Conservation (phyloP, 371 early-diverging fungal genomes). For the Lichtheimia ornata region DNA sequence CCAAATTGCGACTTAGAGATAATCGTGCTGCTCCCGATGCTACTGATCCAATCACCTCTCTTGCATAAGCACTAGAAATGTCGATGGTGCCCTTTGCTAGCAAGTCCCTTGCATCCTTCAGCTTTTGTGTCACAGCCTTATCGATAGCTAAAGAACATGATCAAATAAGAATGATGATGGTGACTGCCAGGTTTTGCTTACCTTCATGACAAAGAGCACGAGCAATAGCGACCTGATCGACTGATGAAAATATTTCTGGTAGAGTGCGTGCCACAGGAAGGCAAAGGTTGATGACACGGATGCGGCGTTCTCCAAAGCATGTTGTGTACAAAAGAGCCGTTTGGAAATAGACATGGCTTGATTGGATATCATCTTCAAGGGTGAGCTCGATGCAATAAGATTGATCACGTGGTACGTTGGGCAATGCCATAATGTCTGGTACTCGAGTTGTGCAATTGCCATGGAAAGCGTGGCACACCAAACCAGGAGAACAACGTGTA, state of each 20-base stretch:
- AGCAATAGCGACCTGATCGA: constrained; percentile 74
- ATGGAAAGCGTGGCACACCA: constrained; percentile 74
- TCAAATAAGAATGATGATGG: neutral
- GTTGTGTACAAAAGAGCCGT: constrained; percentile 95
- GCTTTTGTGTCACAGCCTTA: constrained; percentile 63
- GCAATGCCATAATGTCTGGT: constrained; percentile 82
- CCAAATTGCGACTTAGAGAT: constrained; percentile 66
- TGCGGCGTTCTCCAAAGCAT: constrained; percentile 85
- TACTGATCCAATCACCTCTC: constrained; percentile 53
- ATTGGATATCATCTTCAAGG: constrained; percentile 73
- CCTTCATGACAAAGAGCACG: constrained; percentile 69
- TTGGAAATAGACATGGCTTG: constrained; percentile 84
- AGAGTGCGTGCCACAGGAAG: constrained; percentile 82
- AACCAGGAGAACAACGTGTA: constrained; percentile 81
- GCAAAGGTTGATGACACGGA: constrained; percentile 92
- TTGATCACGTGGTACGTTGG: constrained; percentile 87
- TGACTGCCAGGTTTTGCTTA: constrained; percentile 15
- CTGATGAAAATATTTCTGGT: constrained; percentile 68
- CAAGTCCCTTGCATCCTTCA: constrained; percentile 80
- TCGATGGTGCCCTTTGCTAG: constrained; percentile 63
- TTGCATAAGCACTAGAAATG: constrained; percentile 68
- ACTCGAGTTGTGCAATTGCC: constrained; percentile 87
- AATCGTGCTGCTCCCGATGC: constrained; percentile 59
- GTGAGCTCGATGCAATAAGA: constrained; percentile 79
- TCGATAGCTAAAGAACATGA: constrained; percentile 53